A percentile compares a stretch with the other conserved stretches of the same genome.
These are phyloP conservation scores for Quercus aquifolioides DNA, from an alignment of 306 rosid species.

Conservation along the genomic window DNA sequence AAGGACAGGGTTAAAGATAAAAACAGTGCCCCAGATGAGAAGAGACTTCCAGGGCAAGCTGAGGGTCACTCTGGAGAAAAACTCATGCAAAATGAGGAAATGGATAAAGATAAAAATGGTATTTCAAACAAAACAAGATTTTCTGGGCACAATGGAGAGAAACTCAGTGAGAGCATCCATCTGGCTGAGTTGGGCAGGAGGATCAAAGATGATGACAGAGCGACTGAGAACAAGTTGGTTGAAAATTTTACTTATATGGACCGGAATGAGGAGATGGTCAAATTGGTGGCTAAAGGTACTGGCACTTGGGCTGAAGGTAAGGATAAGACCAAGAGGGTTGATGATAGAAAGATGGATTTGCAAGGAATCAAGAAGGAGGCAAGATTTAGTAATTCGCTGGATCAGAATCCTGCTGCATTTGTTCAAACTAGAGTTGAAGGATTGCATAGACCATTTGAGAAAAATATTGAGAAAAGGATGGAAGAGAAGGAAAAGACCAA, in stretches of 20 bases:
- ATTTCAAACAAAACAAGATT: conserved; percentile 39
- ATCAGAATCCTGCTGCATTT: conserved; percentile 36
- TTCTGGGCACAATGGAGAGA: conserved; percentile 59
- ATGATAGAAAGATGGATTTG: conserved; percentile 43
- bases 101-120: conserved; percentile 36
- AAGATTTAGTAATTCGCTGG: conserved; percentile 34
- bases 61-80: conserved; percentile 39
- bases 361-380: conserved; percentile 36
- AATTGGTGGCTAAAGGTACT: conserved; percentile 52
- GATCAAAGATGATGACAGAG: conserved; percentile 50
- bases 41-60: conserved; percentile 42
- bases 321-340: conserved; percentile 54
- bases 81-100: conserved; percentile 44
- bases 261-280: conserved; percentile 55
- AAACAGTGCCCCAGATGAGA: conserved; percentile 44
- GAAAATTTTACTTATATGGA: conserved; percentile 42
- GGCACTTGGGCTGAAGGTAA: conserved; percentile 32
- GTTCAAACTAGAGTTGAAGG: conserved; percentile 53
- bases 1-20: conserved; percentile 45
- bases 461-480: conserved; percentile 26
- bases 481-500: conserved; percentile 44
- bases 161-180: conserved; percentile 42
- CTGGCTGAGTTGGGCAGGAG: conserved; percentile 60
- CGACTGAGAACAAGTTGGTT: conserved; percentile 40
- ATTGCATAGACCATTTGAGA: conserved; percentile 40